phyloP scores from a whole-genome alignment of 2,329 filamentous ascomycete genomes.

The Colletotrichum sp. region DNA sequence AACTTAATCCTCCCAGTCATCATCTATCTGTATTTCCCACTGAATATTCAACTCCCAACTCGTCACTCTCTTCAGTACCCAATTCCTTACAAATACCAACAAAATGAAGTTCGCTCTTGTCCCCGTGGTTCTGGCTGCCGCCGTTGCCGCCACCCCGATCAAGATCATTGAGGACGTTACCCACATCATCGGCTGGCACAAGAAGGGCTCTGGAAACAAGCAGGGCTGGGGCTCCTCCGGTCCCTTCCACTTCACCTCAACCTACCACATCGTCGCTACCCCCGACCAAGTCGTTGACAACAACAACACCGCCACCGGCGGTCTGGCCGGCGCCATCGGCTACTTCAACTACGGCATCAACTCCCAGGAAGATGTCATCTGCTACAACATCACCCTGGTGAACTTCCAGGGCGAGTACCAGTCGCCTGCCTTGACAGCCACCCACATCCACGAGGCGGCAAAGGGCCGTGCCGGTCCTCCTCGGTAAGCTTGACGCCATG shows the following conservation, averaged over 20 bases:
- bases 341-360: conserved; percentile 60
- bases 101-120: conserved; percentile 9
- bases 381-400: conserved; percentile 56
- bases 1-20: accelerated
- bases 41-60: accelerated
- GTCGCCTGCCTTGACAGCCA: conserved; percentile 56
- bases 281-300: conserved; percentile 55
- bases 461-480: conserved; percentile 53
- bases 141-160: conserved; percentile 1
- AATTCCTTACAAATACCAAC: background rate
- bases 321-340: conserved; percentile 48
- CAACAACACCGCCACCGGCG: conserved; percentile 40
- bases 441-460: conserved; percentile 58
- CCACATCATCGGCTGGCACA: conserved; percentile 12
- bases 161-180: background rate
- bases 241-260: conserved; percentile 51
- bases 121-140: background rate
- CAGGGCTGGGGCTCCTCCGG: background rate
- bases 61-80: background rate
- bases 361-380: conserved; percentile 45
- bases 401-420: conserved; percentile 55
- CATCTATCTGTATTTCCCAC: background rate
- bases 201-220: conserved; percentile 22
- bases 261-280: conserved; percentile 50
- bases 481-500: conserved; percentile 32